Percentiles rank a stretch among this genome's conserved stretches.
phyloP scores from a whole-genome alignment of 169 alveolate genomes.

The Plasmodium cynomolgi region DNA sequence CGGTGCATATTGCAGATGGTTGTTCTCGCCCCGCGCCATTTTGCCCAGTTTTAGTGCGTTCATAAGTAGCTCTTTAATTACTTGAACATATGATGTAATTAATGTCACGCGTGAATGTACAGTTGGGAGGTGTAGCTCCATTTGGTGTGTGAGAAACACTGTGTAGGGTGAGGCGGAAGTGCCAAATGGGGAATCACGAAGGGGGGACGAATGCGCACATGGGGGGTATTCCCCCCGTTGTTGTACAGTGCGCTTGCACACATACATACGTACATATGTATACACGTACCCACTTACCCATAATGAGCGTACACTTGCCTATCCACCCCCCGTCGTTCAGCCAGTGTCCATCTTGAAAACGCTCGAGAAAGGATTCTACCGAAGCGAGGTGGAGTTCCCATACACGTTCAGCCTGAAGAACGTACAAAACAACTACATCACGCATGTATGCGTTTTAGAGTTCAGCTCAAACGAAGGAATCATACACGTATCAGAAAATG shows the following conservation, averaged over 20 bases:
- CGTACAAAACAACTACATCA: slow-evolving; percentile 45
- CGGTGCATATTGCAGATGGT: not conserved
- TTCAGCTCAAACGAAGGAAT: slow-evolving; percentile 68
- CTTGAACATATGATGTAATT: slow-evolving; percentile 35
- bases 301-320: not conserved
- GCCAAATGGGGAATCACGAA: not conserved
- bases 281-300: not conserved
- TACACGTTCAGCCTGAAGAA: slow-evolving; percentile 53
- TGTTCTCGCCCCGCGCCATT: not conserved
- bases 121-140: not conserved
- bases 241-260: not conserved
- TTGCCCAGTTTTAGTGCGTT: not conserved
- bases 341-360: slow-evolving; percentile 68
- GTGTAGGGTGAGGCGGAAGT: not conserved
- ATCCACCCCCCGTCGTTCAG: not conserved
- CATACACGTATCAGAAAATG: slow-evolving; percentile 47
- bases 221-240: not conserved
- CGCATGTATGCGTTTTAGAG: slow-evolving; percentile 63
- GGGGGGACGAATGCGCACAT: not conserved
- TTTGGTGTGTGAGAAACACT: not conserved
- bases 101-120: slow-evolving; percentile 71
- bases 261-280: too few species aligned
- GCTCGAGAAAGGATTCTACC: slow-evolving; percentile 39
- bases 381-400: slow-evolving; percentile 45
- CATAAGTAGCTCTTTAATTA: slow-evolving; percentile 57